Evolutionary conservation across 1,284 basidiomycete species (phyloP).

Genomic region (Moesziomyces globuligerus): DNA sequence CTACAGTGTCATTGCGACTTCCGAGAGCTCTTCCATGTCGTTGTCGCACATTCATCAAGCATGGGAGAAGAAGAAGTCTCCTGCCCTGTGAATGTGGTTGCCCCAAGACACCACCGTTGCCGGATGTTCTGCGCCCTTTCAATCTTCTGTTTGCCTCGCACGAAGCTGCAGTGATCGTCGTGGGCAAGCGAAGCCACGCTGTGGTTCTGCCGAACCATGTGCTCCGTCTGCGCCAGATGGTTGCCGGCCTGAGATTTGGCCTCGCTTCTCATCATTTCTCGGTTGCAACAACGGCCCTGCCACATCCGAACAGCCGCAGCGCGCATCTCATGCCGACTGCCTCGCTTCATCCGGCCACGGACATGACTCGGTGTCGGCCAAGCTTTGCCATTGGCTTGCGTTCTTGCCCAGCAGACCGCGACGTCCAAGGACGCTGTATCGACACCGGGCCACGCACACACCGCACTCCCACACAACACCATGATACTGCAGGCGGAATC

Average conservation of each 20-base stretch:
- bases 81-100: too few relatives aligned
- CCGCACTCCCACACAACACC: too few relatives aligned
- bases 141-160: too few relatives aligned
- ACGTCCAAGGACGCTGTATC: neutral
- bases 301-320: neutral
- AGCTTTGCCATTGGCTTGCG: neutral
- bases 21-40: too few relatives aligned
- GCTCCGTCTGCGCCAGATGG: neutral
- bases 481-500: too few relatives aligned
- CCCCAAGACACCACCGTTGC: too few relatives aligned
- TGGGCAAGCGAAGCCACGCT: neutral
- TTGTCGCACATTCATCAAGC: too few relatives aligned
- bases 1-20: too few relatives aligned
- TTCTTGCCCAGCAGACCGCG: neutral
- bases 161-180: neutral
- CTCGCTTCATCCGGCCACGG: neutral
- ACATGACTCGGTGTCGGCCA: neutral
- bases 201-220: neutral
- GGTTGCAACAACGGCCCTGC: neutral
- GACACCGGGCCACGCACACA: too few relatives aligned
- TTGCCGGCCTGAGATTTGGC: neutral
- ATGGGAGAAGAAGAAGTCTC: too few relatives aligned
- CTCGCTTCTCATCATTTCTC: neutral
- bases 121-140: too few relatives aligned
- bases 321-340: neutral